Percentiles rank a stretch among this genome's conserved stretches.
Evolutionary conservation across 2,329 filamentous ascomycete species (phyloP).

Genomic region (Scopulariopsis brevicaulis): DNA sequence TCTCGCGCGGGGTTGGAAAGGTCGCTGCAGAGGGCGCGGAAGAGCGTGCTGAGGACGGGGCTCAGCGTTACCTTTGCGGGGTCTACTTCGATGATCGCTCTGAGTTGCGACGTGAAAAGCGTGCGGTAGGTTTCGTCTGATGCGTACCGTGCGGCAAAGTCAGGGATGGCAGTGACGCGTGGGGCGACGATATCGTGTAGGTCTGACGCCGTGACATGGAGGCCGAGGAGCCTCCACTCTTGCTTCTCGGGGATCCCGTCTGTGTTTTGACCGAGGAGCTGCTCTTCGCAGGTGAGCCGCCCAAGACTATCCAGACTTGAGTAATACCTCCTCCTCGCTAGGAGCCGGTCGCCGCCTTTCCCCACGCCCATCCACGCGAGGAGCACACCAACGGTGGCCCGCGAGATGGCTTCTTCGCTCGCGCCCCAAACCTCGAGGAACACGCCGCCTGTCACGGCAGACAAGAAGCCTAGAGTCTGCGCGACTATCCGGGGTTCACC

Average conservation of each 20-base stretch:
- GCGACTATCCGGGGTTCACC: conserved; percentile 9
- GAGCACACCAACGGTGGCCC: conserved; percentile 26
- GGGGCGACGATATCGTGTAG: conserved; percentile 13
- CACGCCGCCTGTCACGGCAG: conserved; percentile 25
- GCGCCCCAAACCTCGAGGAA: conserved; percentile 20
- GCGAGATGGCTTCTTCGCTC: conserved; percentile 20
- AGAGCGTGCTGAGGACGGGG: conserved; percentile 36
- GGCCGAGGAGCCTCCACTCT: not conserved
- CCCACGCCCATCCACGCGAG: conserved; percentile 22
- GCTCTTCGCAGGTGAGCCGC: conserved; percentile 7
- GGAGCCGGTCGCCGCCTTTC: conserved; percentile 2
- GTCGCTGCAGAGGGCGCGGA: conserved; percentile 36
- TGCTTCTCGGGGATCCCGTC: not conserved
- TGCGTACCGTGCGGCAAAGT: conserved; percentile 28
- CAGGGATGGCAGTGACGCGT: conserved; percentile 13
- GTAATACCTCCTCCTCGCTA: not conserved
- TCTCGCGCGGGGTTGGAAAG: conserved; percentile 26
- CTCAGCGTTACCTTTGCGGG: conserved; percentile 32
- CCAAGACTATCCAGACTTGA: conserved; percentile 7
- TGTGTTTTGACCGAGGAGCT: not conserved
- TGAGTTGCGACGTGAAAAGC: conserved; percentile 25
- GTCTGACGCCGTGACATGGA: conserved; percentile 7
- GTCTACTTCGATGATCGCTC: conserved; percentile 29
- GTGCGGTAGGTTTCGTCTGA: conserved; percentile 23
- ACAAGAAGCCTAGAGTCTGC: conserved; percentile 27